Evolutionary conservation across 1,284 basidiomycete species (phyloP).

Genomic region (Afroboletus lepidellus): DNA sequence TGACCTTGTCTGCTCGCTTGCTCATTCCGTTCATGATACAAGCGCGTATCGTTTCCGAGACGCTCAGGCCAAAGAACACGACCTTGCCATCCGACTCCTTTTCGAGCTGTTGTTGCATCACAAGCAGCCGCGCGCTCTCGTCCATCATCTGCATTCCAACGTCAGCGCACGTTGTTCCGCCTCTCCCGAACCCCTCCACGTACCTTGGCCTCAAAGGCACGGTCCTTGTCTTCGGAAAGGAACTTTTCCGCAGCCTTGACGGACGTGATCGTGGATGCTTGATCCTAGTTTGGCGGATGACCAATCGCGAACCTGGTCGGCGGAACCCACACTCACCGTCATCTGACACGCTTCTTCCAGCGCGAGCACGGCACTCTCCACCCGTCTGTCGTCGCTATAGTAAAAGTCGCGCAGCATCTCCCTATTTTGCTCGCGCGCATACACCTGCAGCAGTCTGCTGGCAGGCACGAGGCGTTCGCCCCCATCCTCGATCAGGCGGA

Average conservation of each 20-base stretch:
- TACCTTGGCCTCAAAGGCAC: slow-evolving; percentile 87
- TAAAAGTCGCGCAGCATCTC: slow-evolving; percentile 96
- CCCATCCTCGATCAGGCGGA: slow-evolving; percentile 90
- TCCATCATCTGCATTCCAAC: slow-evolving; percentile 75
- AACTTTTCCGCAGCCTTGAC: slow-evolving; percentile 87
- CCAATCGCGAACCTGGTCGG: background rate
- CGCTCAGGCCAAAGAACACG: slow-evolving; percentile 73
- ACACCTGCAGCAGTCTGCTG: slow-evolving; percentile 78
- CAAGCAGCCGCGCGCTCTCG: slow-evolving; percentile 76
- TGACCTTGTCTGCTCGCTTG: slow-evolving; percentile 85
- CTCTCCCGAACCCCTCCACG: background rate
- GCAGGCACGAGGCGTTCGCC: slow-evolving; percentile 74
- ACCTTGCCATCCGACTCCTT: slow-evolving; percentile 80
- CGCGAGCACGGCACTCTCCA: slow-evolving; percentile 85
- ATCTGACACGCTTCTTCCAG: slow-evolving; percentile 78
- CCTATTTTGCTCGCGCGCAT: slow-evolving; percentile 85
- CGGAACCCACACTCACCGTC: slow-evolving; percentile 41
- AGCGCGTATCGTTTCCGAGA: slow-evolving; percentile 79
- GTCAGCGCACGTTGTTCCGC: background rate
- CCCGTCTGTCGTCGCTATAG: slow-evolving; percentile 94
- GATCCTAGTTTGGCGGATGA: slow-evolving; percentile 50
- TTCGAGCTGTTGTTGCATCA: slow-evolving; percentile 84
- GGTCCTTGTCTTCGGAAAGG: slow-evolving; percentile 92
- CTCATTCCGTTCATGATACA: slow-evolving; percentile 76
- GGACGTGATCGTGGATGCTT: slow-evolving; percentile 64